Conservation (phyloP, 129 eudicot species). For the Heracleum sosnowskyi region DNA sequence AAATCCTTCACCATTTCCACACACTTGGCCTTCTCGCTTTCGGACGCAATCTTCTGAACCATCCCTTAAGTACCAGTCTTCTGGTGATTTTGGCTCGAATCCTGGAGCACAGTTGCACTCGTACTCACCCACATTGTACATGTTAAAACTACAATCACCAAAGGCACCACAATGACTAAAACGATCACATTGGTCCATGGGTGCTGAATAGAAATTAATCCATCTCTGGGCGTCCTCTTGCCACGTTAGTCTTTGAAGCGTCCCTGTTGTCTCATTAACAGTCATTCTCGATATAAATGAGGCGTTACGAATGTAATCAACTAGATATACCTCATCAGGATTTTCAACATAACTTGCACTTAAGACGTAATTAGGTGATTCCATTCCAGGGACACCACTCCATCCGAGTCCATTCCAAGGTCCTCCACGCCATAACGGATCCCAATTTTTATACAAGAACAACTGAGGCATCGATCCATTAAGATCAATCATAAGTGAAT, state of each 20-base stretch:
- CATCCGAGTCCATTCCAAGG: neutral
- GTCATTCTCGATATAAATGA: neutral
- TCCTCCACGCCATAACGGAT: neutral
- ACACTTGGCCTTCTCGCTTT: neutral
- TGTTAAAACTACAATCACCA: neutral
- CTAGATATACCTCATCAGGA: neutral
- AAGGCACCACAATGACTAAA: constrained; percentile 3
- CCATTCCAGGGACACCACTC: neutral
- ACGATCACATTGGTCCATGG: neutral
- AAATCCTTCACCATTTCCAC: neutral
- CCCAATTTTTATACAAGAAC: neutral
- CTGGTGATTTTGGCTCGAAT: neutral
- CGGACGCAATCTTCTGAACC: neutral
- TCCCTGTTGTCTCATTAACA: neutral
- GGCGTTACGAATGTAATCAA: neutral
- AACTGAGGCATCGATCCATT: neutral
- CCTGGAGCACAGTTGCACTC: neutral
- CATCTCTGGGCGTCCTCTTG: neutral
- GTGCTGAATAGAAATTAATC: constrained; percentile 1
- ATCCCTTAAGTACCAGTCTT: neutral
- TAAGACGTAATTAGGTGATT: neutral
- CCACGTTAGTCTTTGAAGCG: neutral
- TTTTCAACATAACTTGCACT: constrained; percentile 3
- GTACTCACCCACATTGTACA: neutral
- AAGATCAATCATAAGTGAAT: neutral